Conservation (phyloP, 2,329 filamentous ascomycete species). For the Scedosporium dehoogii region DNA sequence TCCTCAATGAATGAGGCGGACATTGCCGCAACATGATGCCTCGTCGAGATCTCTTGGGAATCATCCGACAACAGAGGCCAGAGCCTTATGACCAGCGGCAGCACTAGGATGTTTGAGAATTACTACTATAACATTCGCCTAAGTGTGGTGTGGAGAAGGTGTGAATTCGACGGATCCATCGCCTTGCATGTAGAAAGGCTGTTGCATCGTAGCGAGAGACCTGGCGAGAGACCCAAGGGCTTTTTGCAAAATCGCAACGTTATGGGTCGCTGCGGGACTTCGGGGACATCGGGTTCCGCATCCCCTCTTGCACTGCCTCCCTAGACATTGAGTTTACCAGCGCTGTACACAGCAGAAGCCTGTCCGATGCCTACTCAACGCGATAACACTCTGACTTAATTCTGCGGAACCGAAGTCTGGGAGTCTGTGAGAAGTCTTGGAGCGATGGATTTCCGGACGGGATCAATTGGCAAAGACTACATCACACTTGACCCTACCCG, state of each 20-base stretch:
- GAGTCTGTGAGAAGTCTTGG: not conserved
- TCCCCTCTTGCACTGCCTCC: no score
- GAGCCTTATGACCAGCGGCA: not conserved
- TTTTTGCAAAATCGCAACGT: no score
- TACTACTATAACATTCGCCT: not conserved
- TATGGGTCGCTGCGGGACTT: no score
- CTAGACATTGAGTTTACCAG: no score
- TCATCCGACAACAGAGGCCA: not conserved
- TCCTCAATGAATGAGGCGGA: not conserved
- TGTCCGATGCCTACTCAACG: no score
- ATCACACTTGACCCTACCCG: not conserved
- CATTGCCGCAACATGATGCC: not conserved
- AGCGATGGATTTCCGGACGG: not conserved
- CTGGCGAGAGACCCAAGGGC: not conserved
- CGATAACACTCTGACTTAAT: not conserved
- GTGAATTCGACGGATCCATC: not conserved
- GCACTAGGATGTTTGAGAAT: not conserved
- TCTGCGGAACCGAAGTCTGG: not conserved
- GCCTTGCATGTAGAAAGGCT: not conserved
- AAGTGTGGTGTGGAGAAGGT: not conserved
- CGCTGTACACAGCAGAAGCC: no score
- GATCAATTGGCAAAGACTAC: not conserved
- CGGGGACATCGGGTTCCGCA: no score
- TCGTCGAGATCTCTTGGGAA: not conserved
- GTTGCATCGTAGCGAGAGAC: not conserved